Evolutionary conservation across 352 stramenopile species (phyloP), one percentile per base, ranked within the genome.

Genomic region (Phytophthora sp.): DNA sequence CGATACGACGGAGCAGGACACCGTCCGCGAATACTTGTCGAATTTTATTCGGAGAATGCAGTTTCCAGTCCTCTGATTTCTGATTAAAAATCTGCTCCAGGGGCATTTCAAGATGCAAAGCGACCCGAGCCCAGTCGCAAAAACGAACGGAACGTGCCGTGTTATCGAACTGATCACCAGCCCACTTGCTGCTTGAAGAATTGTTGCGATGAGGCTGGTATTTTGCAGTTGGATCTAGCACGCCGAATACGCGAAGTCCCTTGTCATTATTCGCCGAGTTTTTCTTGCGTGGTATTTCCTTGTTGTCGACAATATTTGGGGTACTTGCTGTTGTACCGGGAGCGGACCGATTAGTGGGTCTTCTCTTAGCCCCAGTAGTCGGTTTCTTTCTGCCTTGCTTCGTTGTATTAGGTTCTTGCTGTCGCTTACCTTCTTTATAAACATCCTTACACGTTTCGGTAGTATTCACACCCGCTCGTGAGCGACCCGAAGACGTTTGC

Each of bases 1-100:
- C 72, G 16, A 88, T 69, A 30, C 64, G 69, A 27, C 61, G 74
- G n/a, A 88, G 39, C 18, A 82, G 20, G n/a, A 79, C 60, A 0
- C 79, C 79, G 11, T 72, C 63, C 3, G 57, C 26, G 38, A 87
- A 83, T 8, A 45, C 11, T 58, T 54, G 46, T 38, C n/a, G 42
- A 33, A 63, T 24, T 41, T 63, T 61, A 31, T 24, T 35, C 27
- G 39, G 54, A 1, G 46, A 20, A 42, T 36, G 29, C 29, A 63
- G 24, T 31, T 46, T 60, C 66, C 35, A 65, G 9, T 51, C 23
- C 1, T 50, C 47, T 4, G 15, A 33, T 12, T 31, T 39, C 3
- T 62, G 47, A 0, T 26, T n/a, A 35, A 73, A 73, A 49, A 73
- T 57, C 20, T 70, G 38, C 16, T 52, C 45, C 30, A 62, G 45